A percentile compares a stretch with the other conserved stretches of the same genome.
Evolutionary conservation across 2,329 filamentous ascomycete genomes (phyloP).

Genomic region (Pseudopithomyces chartarum): DNA sequence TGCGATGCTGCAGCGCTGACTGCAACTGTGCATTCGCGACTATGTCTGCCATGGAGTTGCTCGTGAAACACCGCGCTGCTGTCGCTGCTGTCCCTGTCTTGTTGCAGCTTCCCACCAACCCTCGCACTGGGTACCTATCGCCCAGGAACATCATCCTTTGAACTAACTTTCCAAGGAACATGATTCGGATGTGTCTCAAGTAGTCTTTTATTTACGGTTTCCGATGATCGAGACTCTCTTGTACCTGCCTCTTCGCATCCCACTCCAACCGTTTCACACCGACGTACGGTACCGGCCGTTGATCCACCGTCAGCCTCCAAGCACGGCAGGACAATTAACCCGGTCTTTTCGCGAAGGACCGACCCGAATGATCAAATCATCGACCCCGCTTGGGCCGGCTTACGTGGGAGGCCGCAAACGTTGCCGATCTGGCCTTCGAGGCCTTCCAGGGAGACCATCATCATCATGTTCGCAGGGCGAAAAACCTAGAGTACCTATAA

Average conservation of each 20-base stretch:
- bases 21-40: no score
- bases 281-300: background rate
- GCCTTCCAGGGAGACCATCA: background rate
- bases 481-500: background rate
- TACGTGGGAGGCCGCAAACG: constrained; percentile 1
- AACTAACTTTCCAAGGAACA: background rate
- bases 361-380: constrained; percentile 8
- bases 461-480: constrained; percentile 1
- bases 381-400: constrained; percentile 1
- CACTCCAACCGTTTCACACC: background rate
- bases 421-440: constrained; percentile 1
- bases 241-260: background rate
- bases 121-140: background rate
- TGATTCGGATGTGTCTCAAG: background rate
- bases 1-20: background rate
- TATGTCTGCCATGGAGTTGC: no score
- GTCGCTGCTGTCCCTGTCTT: background rate
- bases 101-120: no score
- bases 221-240: background rate
- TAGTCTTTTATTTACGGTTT: background rate
- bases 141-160: background rate
- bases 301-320: background rate
- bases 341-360: constrained; percentile 4
- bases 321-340: background rate
- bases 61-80: background rate